Percentiles rank a stretch among this genome's conserved stretches.
Conservation (phyloP, 2,329 filamentous ascomycete species). For the Cercospora sp. region DNA sequence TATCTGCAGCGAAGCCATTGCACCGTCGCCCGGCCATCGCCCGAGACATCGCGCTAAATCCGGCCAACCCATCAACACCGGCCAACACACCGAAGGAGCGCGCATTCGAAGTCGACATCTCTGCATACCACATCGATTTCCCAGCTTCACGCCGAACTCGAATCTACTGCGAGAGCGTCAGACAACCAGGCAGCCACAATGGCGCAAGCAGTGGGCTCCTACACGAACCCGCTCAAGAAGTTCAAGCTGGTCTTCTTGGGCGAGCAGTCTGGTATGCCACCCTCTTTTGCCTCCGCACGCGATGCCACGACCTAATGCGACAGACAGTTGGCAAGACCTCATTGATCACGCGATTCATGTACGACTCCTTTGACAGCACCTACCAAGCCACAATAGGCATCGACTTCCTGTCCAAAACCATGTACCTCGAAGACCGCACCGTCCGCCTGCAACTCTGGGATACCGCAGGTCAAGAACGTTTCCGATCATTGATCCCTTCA, state of each 20-base stretch:
- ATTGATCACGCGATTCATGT: slow-evolving; percentile 99
- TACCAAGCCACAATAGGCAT: slow-evolving; percentile 99
- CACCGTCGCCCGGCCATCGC: background rate
- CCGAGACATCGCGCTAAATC: slow-evolving; percentile 12
- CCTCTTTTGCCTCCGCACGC: background rate
- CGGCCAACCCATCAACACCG: slow-evolving; percentile 6
- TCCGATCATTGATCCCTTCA: slow-evolving; percentile 93
- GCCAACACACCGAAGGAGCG: slow-evolving; percentile 1
- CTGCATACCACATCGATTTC: background rate
- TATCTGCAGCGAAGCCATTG: background rate
- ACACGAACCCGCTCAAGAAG: slow-evolving; percentile 99
- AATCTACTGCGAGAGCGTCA: background rate
- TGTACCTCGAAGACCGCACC: slow-evolving; percentile 98
- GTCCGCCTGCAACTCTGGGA: slow-evolving; percentile 98
- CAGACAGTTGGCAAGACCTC: slow-evolving; percentile 91
- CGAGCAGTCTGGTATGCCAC: slow-evolving; percentile 87
- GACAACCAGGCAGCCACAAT: slow-evolving; percentile 53
- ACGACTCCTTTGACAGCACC: slow-evolving; percentile 99
- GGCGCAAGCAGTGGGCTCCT: slow-evolving; percentile 80
- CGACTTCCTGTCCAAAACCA: slow-evolving; percentile 99
- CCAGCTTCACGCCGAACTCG: background rate
- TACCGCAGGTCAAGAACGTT: slow-evolving; percentile 95
- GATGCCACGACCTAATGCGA: slow-evolving; percentile 9
- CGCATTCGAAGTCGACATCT: background rate
- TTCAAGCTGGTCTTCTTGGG: slow-evolving; percentile 99